phyloP scores from a whole-genome alignment of 2,329 filamentous ascomycete species.

The Exutisphaerella laricina region DNA sequence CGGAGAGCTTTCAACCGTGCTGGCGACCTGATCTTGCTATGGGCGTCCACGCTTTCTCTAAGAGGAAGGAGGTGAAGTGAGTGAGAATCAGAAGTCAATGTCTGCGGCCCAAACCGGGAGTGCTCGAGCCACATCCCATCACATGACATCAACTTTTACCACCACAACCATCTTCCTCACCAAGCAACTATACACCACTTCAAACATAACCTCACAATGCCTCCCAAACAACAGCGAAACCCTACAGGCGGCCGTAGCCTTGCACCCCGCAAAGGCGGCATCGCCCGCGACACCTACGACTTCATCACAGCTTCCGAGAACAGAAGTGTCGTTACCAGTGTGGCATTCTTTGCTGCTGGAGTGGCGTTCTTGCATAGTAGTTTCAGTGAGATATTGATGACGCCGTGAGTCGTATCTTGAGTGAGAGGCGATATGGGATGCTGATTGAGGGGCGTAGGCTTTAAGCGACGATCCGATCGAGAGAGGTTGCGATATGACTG shows the following conservation, averaged over 20 bases:
- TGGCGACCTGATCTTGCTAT: no score
- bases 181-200: no score
- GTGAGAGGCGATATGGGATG: not conserved
- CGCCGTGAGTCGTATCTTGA: constrained; percentile 37
- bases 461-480: constrained; percentile 1
- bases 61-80: no score
- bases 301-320: constrained; percentile 46
- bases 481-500: not conserved
- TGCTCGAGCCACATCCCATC: no score
- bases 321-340: constrained; percentile 43
- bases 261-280: constrained; percentile 30
- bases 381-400: constrained; percentile 48
- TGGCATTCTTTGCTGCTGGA: constrained; percentile 48
- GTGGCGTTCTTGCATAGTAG: constrained; percentile 50
- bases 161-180: no score
- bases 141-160: no score
- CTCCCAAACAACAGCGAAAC: constrained; percentile 22
- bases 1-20: no score
- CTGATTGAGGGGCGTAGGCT: not conserved
- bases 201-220: no score
- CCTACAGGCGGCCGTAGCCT: constrained; percentile 25
- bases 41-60: no score
- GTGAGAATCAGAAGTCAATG: no score
- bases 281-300: constrained; percentile 37
- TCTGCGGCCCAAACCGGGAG: no score